These are phyloP conservation scores for Cylindrotheca closterium DNA, from an alignment of 108 stramenopile species.

Conservation along the genomic window DNA sequence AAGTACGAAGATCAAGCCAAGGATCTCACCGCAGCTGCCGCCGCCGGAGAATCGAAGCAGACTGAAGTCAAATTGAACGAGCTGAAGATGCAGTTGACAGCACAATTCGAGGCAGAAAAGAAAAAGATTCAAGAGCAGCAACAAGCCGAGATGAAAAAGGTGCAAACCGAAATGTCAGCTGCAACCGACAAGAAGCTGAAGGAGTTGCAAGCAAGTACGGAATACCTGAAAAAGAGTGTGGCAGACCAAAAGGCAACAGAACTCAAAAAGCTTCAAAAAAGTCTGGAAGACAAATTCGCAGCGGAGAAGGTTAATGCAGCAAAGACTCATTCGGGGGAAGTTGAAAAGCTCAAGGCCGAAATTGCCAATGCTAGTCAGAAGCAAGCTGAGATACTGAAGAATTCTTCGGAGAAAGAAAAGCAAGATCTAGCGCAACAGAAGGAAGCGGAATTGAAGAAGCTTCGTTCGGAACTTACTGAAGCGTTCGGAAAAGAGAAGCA, in stretches of 20 bases:
- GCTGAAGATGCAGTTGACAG: constrained; percentile 25
- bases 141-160: constrained; percentile 5
- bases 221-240: constrained; percentile 18
- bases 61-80: constrained; percentile 21
- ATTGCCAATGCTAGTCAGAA: constrained; percentile 6
- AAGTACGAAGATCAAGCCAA: constrained; percentile 1
- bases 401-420: neutral
- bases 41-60: constrained; percentile 4
- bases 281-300: constrained; percentile 2
- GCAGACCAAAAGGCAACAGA: constrained; percentile 1
- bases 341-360: constrained; percentile 7
- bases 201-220: neutral
- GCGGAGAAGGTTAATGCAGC: constrained; percentile 22
- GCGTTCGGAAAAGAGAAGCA: constrained; percentile 23
- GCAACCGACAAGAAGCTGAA: neutral
- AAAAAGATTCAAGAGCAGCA: constrained; percentile 21
- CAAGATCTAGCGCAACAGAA: constrained; percentile 1
- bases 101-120: constrained; percentile 26
- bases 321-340: constrained; percentile 12
- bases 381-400: constrained; percentile 9
- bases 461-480: constrained; percentile 22
- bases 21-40: neutral
- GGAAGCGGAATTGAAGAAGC: constrained; percentile 24
- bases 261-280: neutral
- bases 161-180: constrained; percentile 11